Evolutionary conservation across 2,329 filamentous ascomycete genomes (phyloP), one percentile per base, ranked within the genome.

Genomic region (Phialophora verrucosa): DNA sequence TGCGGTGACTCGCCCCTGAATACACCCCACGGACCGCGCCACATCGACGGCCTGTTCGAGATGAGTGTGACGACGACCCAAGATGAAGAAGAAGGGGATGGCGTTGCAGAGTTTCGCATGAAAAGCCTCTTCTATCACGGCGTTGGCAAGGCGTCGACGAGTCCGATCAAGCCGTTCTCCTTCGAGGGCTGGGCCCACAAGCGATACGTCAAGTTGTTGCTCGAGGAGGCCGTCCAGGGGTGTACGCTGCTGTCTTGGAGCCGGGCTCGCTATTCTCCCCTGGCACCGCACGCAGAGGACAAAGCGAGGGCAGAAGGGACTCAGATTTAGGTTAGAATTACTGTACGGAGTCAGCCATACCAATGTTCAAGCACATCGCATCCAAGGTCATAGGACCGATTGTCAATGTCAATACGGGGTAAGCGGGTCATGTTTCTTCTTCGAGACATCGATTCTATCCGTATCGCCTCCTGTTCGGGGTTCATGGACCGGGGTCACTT

Each of bases 21-120:
- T 53, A 65, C 78, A 47, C 35, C 35, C 5, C 14, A 42, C 35
- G 84, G 80, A 0, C 82, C 85, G 2, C 82, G 89, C 4, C 80
- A 82, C 8, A 85, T 83, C 1, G 89, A 91, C 72, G 89, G 89
- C 0, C 78, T 91, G 25, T 90, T 91, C 70, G 83, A 89, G 75
- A 88, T 91, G 73, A 82, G 81, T n/a, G 87, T 87, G 4, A 80
- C 81, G 14, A 77, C 90, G 17, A 87, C 90, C 76, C 81, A 82
- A 73, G 82, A 84, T 4, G 79, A 8, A 7, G 29, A 31, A 27
- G 27, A 27, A 7, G 29, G 7, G 6, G 8, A 84, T 35, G 83
- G 83, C 12, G 83, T 88, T 66, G 89, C 85, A 2, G 88, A 90
- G 75, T 85, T 91, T 70, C 80, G 82, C 1, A 78, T 91, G 62